Evolutionary conservation across 768 basidiomycete species (phyloP), one percentile per base, ranked within the genome.

Genomic region (Hygrophorus pudorinus): DNA sequence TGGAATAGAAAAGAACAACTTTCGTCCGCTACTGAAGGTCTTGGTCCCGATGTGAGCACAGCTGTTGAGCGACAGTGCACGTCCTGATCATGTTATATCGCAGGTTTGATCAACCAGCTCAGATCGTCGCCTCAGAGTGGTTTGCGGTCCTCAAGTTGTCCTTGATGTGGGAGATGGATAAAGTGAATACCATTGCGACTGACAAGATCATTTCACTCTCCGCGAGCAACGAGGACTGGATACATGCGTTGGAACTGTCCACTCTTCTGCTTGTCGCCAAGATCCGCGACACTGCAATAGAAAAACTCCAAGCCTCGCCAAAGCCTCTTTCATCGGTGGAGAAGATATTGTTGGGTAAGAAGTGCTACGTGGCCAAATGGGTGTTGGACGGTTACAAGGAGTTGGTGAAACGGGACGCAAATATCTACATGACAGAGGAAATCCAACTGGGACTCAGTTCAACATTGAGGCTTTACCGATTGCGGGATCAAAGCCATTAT

Each of bases 131-230:
- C n/a, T n/a, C n/a, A n/a, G n/a, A 56, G 41, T 67, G 70, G 66
- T 42, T 53, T 10, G 53, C 61, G 0, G 60, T 67, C 28, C 49
- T 64, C 18, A 56, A 59, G 39, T 42, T 68, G n/a, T 53, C 66
- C 12, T 55, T 44, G 8, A 60, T 59, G 56, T 71, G 66, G 64
- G 56, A 62, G 6, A 63, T 62, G 35, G 46, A 56, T 3, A 13
- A 38, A 9, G 20, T 61, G 16, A 38, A 49, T 37, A 39, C 42
- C 20, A 28, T 34, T 30, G 56, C 57, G 12, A 27, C 58, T 10
- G 10, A 51, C 14, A 37, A 47, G 2, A 16, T 38, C n/a, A n/a
- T n/a, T n/a, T n/a, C n/a, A n/a, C n/a, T n/a, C n/a, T n/a, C n/a
- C n/a, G n/a, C n/a, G n/a, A 13, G 6, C 14, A 18, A 24, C 7